Conservation (phyloP, 208 protist species). For the Blechomonas ayalai region DNA sequence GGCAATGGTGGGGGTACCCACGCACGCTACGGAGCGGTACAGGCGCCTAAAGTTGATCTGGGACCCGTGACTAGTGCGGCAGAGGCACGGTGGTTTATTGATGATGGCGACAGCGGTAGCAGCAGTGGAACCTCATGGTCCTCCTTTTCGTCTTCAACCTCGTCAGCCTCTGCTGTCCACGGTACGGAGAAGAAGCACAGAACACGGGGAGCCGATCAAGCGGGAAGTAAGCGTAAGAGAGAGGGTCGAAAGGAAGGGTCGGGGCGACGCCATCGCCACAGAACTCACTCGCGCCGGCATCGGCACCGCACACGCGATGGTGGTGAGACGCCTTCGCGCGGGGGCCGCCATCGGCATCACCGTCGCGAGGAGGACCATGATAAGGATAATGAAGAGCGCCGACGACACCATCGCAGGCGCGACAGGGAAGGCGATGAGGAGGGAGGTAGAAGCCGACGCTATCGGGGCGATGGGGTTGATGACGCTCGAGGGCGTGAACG, state of each 20-base stretch:
- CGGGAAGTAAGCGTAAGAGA: too few species aligned
- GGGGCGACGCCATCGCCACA: too few species aligned
- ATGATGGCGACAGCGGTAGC: slow-evolving; percentile 8
- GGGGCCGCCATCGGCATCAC: slow-evolving; percentile 2
- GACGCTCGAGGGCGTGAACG: not conserved
- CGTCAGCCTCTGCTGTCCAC: too few species aligned
- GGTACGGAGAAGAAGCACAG: too few species aligned
- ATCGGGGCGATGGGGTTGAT: not conserved
- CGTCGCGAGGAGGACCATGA: slow-evolving; percentile 5
- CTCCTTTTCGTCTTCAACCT: too few species aligned
- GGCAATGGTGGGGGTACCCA: not conserved
- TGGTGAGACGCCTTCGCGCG: not conserved
- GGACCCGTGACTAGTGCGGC: not conserved
- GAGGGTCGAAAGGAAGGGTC: too few species aligned
- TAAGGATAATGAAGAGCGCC: slow-evolving; percentile 2
- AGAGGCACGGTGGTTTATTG: slow-evolving; percentile 7
- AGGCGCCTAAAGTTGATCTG: too few species aligned
- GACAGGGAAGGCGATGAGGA: not conserved
- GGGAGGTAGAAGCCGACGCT: not conserved
- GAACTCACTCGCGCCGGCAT: too few species aligned
- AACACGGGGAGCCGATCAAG: too few species aligned
- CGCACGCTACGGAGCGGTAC: too few species aligned
- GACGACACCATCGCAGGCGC: not conserved
- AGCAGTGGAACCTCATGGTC: slow-evolving; percentile 3
- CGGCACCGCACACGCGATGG: not conserved